Conservation (phyloP, 805 yeast genomes). For the Saturnispora kantuleensis region DNA sequence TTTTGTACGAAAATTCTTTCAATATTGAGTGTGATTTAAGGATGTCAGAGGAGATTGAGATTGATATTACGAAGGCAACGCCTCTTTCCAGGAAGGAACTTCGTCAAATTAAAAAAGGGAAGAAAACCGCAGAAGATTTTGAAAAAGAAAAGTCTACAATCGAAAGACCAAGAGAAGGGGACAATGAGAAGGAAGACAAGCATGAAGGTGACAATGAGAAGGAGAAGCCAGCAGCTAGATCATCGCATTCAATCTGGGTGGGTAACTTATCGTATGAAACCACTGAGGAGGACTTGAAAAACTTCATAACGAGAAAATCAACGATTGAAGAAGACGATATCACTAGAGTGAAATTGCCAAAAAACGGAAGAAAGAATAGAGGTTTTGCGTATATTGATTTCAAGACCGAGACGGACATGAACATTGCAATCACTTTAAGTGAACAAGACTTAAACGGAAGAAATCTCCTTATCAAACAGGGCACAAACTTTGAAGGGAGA, state of each 20-base stretch:
- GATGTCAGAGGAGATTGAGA: conserved; percentile 45
- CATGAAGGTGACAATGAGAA: conserved; percentile 9
- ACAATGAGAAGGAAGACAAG: conserved; percentile 15
- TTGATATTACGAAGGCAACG: conserved; percentile 56
- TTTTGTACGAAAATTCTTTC: background rate
- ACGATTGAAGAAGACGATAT: conserved; percentile 49
- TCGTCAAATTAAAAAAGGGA: conserved; percentile 73
- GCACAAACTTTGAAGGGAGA: conserved; percentile 77
- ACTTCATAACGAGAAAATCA: conserved; percentile 57
- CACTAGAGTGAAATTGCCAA: conserved; percentile 73
- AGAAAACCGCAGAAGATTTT: conserved; percentile 48
- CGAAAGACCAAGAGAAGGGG: conserved; percentile 17
- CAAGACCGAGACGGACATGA: conserved; percentile 46
- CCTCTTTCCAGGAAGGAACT: conserved; percentile 90
- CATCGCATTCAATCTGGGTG: conserved; percentile 80
- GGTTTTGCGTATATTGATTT: conserved; percentile 93
- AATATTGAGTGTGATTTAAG: background rate
- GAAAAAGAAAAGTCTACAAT: conserved; percentile 27
- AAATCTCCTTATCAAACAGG: conserved; percentile 73
- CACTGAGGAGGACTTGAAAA: conserved; percentile 56
- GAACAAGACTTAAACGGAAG: conserved; percentile 76
- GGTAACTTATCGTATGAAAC: conserved; percentile 89
- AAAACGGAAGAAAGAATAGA: conserved; percentile 53
- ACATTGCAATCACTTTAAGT: conserved; percentile 52
- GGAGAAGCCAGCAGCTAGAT: conserved; percentile 25